Base-by-base conservation (phyloP, 768 basidiomycete species). In the Naganishia antarctica region DNA sequence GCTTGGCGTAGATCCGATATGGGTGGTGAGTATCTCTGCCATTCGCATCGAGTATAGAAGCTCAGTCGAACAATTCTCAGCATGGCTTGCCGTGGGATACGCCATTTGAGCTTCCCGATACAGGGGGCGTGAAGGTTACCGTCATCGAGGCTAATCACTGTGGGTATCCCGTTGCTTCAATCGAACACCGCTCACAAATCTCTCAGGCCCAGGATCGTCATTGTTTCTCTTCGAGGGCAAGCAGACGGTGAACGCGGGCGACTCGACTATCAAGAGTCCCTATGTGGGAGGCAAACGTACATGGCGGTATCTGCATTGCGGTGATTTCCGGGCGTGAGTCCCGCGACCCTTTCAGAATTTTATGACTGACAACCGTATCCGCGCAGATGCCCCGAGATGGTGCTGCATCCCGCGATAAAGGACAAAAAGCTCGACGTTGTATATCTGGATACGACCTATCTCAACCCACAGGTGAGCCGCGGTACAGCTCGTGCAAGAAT, bases 131-230 rank as follows among this genome's bases (percentile, higher is more conserved):
- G 37, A 81, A 79, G 40, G 93, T 97, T 4, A 97, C 91, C 1
- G 84, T 93, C 43, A 91, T 99, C n/a, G 90, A 96, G 71, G 96
- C 94, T 11, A 98, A 99, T 75, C 96, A 98, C 73, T 97, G 94
- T 82, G 61, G 44, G 81, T 70, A n/a, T 21, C 47, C 37, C 8
- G 6, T 57, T 34, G 2, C 28, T 41, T 13, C 25, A 25, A 5
- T 32, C 34, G 43, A 37, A 13, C 15, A 28, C 4, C 3, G 2
- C 12, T 59, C 6, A 62, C 40, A 9, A 9, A 9, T 51, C 18
- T 15, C 43, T 3, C 59, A 80, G 79, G 84, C 76, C 96, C 96
- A 5, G 96, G 96, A 4, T 96, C 92, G 1, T 90, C 86, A 64
- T 80, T 99, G 26, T 98, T 97, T 78, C 81, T 94, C 34, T 98